These are phyloP conservation scores for Malus orientalis DNA, from an alignment of 306 rosid species.

Conservation along the genomic window DNA sequence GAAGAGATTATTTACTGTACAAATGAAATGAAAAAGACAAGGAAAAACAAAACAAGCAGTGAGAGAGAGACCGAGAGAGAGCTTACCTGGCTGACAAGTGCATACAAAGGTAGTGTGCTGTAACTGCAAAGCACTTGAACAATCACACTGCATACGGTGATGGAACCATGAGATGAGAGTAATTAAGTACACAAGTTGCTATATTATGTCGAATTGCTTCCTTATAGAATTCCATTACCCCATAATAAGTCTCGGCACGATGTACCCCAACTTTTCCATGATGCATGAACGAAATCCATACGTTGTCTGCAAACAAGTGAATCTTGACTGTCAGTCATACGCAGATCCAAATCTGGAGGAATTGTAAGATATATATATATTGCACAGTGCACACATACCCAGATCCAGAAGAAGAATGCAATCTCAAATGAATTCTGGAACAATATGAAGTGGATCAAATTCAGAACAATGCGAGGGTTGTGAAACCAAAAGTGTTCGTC, in stretches of 20 bases:
- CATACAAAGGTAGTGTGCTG: slow-evolving; percentile 76
- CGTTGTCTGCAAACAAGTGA: slow-evolving; percentile 43
- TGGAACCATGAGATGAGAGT: background rate
- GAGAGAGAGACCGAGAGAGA: background rate
- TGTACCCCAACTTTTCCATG: slow-evolving; percentile 57
- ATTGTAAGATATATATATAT: background rate
- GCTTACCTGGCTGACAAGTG: slow-evolving; percentile 69
- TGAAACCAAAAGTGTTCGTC: slow-evolving; percentile 71
- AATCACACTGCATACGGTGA: slow-evolving; percentile 38
- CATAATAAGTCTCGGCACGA: slow-evolving; percentile 68
- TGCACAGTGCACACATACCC: slow-evolving; percentile 41
- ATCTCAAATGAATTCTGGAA: slow-evolving; percentile 90
- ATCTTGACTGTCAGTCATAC: background rate
- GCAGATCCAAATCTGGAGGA: too few species aligned
- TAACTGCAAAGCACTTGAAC: slow-evolving; percentile 97
- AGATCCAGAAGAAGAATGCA: slow-evolving; percentile 96
- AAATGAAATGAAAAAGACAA: background rate
- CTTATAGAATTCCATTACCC: slow-evolving; percentile 42
- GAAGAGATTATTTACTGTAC: too few species aligned
- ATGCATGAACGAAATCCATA: slow-evolving; percentile 83
- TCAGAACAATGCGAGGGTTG: slow-evolving; percentile 48
- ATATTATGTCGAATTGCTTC: background rate
- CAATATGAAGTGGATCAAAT: slow-evolving; percentile 82
- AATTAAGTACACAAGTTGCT: too few species aligned
- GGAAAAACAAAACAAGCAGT: too few species aligned